Base-by-base conservation (phyloP, 2,329 filamentous ascomycete species). In the Trichophaea hybrida region DNA sequence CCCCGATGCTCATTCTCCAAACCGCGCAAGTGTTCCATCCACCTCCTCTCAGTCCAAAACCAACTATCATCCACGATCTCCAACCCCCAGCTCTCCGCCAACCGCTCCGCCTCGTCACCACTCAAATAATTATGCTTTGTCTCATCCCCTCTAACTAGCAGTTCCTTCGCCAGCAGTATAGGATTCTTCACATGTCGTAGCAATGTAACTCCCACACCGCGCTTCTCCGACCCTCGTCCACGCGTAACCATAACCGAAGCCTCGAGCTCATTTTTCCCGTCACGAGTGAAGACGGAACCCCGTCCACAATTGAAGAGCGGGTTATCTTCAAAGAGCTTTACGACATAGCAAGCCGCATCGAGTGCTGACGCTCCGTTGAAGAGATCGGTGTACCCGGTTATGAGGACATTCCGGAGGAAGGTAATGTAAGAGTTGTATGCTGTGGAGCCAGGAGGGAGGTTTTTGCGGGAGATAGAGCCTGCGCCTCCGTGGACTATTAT, bases 211-310 rank as follows among this genome's bases (percentile, higher is more conserved):
- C 86, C 87, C 0, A 87, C 85, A 13, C 83, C 88, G 38, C 87
- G 80, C 75, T 94, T 95, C 44, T 81, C 78, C 59, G 76, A 75
- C 5, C 48, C 48, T 4, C n/a, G n/a, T 0, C 84, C 85, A 33
- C 77, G 77, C 1, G 84, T 86, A 0, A 94, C 85, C 88, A 94
- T 94, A 55, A 94, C 80, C 6, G 82, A 86, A 1, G 87, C 86
- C 73, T 95, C 89, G 62, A 94, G 82, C 74, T 95, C 86, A 70
- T 90, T 89, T 63, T 83, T 79, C 15, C 89, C 90, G 65, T 85
- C 83, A 55, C 83, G 81, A 0, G 88, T 94, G 72, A 94, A 95
- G 17, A 94, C 88, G 55, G 88, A 86, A 57, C 90, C 90, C 68
- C 82, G 83, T 6, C 83, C 88, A 59, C 83, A 82, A 74, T 95